Evolutionary conservation across 257 asterid species (phyloP), one percentile per base, ranked within the genome.

Genomic region (Gentiana straminea): DNA sequence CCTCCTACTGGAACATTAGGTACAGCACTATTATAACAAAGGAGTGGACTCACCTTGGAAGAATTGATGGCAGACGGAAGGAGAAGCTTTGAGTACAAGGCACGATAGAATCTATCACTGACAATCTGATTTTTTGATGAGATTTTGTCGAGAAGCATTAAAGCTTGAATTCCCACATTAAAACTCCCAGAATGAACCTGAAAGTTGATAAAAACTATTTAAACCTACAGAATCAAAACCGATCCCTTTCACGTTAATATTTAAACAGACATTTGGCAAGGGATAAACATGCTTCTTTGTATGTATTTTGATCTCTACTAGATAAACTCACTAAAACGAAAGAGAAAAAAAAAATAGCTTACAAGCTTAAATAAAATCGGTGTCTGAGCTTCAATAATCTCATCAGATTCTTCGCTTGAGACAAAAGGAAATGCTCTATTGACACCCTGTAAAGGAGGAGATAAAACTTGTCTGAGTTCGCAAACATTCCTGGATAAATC

Each of bases 121-220:
- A 83, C 94, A 64, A 92, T 73, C 76, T 85, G 98, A 75, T 85
- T 88, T 73, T 80, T 80, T 36, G 97, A 79, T 36, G 98, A 83
- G 67, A 92, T 88, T 76, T 92, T 92, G 73, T 88, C 95, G 50
- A 92, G 95, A 70, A 88, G 95, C 94, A 92, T 82, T 62, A 92
- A 63, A 60, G 98, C 97, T 77, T 92, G 97, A 73, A 92, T 90
- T 69, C 97, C 98, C 66, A 92, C 88, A 51, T 92, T 92, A 70
- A 92, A 88, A 80, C 85, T 92, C 79, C 67, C 88, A 10, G 99
- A 92, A 68, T 92, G 97, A 72, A 83, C 99, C 99, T 91, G 76
- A 58, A 54, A 55, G 66, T 52, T 32, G 51, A 74, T 51, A 55
- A 52, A 37, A 56, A 62, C 60, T 46, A 37, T 35, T 36, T 53